Conservation (phyloP, 2,329 filamentous ascomycete genomes). For the Cladosporium phlei region DNA sequence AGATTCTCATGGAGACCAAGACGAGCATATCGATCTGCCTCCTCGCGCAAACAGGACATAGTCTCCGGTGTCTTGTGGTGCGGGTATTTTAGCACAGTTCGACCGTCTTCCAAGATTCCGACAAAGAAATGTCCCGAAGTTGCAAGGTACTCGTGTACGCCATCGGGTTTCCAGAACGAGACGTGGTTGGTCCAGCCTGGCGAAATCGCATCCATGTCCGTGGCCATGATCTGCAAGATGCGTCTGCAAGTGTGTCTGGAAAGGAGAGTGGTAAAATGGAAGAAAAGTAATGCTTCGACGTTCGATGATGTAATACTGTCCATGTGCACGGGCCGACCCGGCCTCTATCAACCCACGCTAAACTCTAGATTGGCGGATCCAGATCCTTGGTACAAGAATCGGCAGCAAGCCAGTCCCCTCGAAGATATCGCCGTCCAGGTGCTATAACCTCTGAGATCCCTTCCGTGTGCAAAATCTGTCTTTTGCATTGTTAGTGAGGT, state of each 20-base stretch:
- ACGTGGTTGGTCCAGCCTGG: not conserved
- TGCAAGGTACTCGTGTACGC: conserved; percentile 6
- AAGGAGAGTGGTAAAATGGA: not conserved
- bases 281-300: not conserved
- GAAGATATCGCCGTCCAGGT: no score
- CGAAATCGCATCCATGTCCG: not conserved
- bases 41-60: not conserved
- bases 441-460: no score
- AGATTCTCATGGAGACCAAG: conserved; percentile 8
- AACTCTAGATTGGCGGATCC: no score
- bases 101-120: conserved; percentile 14
- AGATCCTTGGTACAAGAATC: no score
- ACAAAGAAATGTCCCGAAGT: conserved; percentile 7
- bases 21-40: conserved; percentile 11
- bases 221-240: no score
- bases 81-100: conserved; percentile 12
- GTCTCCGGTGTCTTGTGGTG: not conserved
- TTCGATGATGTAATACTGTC: not conserved
- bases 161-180: conserved; percentile 9
- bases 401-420: no score
- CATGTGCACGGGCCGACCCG: not conserved
- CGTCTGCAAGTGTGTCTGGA: not conserved
- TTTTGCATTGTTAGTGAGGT: no score
- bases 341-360: not conserved
- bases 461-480: no score